Base-by-base conservation (phyloP, 495 filamentous ascomycete species). In the Lindgomyces ingoldianus region DNA sequence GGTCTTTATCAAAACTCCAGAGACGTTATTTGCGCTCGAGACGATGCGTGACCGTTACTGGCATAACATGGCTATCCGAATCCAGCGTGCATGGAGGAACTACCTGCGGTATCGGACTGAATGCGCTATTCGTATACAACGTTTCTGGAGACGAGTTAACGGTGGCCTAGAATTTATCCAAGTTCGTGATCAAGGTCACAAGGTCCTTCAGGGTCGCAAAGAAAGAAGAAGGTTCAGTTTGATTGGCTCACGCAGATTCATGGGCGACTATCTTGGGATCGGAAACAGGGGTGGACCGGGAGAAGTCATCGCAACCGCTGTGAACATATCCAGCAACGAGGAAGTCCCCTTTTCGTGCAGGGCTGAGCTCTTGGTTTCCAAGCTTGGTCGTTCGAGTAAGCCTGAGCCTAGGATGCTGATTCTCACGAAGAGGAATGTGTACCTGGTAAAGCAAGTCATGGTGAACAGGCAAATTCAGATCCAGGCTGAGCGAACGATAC, bases 51-150 rank as follows among this genome's bases (percentile, higher is more conserved):
- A 98, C 74, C 83, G 89, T 22, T 98, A 97, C 76, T 98, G 93
- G 93, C 91, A 96, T 75, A 99, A 98, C 77, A 98, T 99, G 94
- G 93, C 94, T 6, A 96, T 92, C 50, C 85, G 95, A 29, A 98
- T 99, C 65, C 95, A 99, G 74, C 85, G 95, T 61, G 93, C 94
- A 65, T 99, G 95, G 95, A 83, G 95, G 61, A 96, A 96, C 64
- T 98, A 96, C 67, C 81, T 98, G 36, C 85, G 92, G 12, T 97
- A 98, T 74, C 83, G 95, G 25, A 89, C 87, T 12, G 94, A 98
- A 76, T 91, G 91, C 65, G 94, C 94, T 10, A 96, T 87, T 22
- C 84, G 95, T 6, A 98, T 99, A 54, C 95, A 98, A 71, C 84
- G 91, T 44, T 91, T 93, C 78, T 98, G 95, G 94, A 83, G 94